These are phyloP conservation scores for Leccinellum albellum DNA, from an alignment of 768 basidiomycete genomes.

Conservation along the genomic window DNA sequence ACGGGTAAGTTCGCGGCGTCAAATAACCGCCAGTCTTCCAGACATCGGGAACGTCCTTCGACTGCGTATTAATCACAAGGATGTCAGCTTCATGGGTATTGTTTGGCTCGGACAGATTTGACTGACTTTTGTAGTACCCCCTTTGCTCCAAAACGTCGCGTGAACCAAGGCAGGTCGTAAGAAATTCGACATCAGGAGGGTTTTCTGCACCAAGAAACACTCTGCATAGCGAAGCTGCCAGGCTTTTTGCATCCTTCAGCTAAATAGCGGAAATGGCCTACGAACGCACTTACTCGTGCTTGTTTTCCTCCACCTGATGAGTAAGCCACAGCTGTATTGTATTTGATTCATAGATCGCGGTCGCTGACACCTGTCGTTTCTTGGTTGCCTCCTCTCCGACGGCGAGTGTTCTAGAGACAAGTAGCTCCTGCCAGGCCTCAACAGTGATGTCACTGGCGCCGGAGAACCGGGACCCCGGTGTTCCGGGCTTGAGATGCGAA, in stretches of 20 bases:
- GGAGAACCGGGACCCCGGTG: slow-evolving; percentile 58
- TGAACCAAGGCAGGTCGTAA: slow-evolving; percentile 89
- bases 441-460: slow-evolving; percentile 52
- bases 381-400: too few species aligned
- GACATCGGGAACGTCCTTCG: too few species aligned
- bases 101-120: background rate
- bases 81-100: slow-evolving; percentile 1
- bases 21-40: too few species aligned
- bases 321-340: too few species aligned
- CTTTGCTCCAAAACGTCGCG: slow-evolving; percentile 69
- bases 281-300: background rate
- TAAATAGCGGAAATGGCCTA: background rate
- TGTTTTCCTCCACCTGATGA: too few species aligned
- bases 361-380: too few species aligned
- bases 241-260: slow-evolving; percentile 38
- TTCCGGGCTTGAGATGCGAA: slow-evolving; percentile 51
- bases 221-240: slow-evolving; percentile 59
- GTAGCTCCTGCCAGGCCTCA: slow-evolving; percentile 39
- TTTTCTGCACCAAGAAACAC: slow-evolving; percentile 40
- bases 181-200: slow-evolving; percentile 77
- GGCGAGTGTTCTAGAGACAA: too few species aligned
- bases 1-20: too few species aligned
- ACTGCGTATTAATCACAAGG: background rate
- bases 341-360: too few species aligned
- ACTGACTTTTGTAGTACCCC: slow-evolving; percentile 78